Percentiles rank a stretch among this genome's conserved stretches.
Evolutionary conservation across 257 asterid species (phyloP).

Genomic region (Perilla frutescens): DNA sequence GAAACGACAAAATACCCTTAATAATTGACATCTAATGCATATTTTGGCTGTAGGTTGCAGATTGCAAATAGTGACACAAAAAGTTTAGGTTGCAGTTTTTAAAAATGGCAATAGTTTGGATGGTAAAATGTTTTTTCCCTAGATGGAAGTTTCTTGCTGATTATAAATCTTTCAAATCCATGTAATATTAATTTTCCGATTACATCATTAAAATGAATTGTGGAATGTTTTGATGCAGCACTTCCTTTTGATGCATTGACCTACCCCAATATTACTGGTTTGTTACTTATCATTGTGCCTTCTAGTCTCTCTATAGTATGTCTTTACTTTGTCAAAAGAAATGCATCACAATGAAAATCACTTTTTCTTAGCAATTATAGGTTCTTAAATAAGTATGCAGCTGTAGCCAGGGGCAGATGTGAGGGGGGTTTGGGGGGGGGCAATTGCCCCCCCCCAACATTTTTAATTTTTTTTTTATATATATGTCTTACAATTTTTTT

Average conservation of each 20-base stretch:
- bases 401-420: too few species aligned
- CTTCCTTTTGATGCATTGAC: slow-evolving; percentile 6
- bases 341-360: background rate
- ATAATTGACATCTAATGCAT: background rate
- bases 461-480: too few species aligned
- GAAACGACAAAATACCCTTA: too few species aligned
- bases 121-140: background rate
- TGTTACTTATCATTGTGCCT: background rate
- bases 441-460: too few species aligned
- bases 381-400: background rate
- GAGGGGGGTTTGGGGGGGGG: too few species aligned
- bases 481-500: too few species aligned
- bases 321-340: background rate
- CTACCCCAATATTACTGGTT: background rate
- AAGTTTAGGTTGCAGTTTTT: background rate
- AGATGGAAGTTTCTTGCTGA: background rate
- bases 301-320: background rate
- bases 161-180: background rate
- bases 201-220: background rate
- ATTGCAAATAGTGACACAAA: too few species aligned
- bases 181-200: background rate
- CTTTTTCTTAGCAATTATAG: background rate
- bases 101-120: background rate
- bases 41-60: background rate
- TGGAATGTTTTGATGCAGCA: background rate